Conservation (phyloP, 163 green algal species). For the Trebouxia gelatinosa region DNA sequence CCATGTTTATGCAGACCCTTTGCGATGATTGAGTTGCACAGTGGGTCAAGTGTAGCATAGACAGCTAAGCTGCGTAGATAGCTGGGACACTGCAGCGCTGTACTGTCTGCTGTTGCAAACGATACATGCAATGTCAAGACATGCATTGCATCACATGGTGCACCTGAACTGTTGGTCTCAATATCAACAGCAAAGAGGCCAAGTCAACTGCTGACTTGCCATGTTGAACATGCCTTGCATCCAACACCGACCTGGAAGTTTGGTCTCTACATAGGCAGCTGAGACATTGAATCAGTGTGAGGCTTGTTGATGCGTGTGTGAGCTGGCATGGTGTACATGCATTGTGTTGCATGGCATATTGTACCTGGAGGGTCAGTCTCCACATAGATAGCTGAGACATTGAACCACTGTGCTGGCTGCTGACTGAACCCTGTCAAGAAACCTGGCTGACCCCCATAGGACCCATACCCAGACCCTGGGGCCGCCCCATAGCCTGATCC, state of each 20-base stretch:
- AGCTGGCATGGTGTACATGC: too few species aligned
- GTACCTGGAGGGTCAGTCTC: constrained; percentile 32
- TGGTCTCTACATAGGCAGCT: not conserved
- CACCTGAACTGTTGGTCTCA: not conserved
- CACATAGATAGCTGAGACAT: not conserved
- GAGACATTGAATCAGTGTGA: constrained; percentile 20
- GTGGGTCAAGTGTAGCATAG: too few species aligned
- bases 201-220: not conserved
- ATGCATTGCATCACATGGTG: not conserved
- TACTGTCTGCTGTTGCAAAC: too few species aligned
- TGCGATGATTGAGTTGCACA: too few species aligned
- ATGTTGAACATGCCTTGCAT: not conserved
- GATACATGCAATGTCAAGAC: too few species aligned
- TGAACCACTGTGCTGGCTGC: constrained; percentile 31
- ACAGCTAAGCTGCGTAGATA: too few species aligned
- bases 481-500: constrained; percentile 3
- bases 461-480: not conserved
- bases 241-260: constrained; percentile 38
- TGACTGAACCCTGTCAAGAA: constrained; percentile 19
- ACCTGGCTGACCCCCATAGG: not conserved
- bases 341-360: too few species aligned
- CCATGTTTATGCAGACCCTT: too few species aligned
- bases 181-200: not conserved
- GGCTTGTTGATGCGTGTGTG: constrained; percentile 30
- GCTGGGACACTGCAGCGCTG: too few species aligned